Percentiles rank a stretch among this genome's conserved stretches.
These are phyloP conservation scores for Tolypocladium sp. DNA, from an alignment of 2,329 filamentous ascomycete genomes.

Conservation along the genomic window DNA sequence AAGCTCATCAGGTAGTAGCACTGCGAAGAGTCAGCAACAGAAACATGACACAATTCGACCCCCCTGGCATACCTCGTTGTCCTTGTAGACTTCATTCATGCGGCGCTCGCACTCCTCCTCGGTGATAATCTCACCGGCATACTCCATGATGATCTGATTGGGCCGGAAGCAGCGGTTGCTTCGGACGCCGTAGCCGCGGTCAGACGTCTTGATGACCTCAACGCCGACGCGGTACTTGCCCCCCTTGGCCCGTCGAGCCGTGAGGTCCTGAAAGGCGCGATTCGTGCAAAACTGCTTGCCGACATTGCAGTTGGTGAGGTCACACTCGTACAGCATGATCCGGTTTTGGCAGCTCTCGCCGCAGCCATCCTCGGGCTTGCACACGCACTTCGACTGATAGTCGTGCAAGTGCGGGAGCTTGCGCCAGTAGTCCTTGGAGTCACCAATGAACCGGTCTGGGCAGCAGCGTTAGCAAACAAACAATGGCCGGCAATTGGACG, in stretches of 20 bases:
- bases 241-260: slow-evolving; percentile 63
- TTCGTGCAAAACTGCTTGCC: slow-evolving; percentile 71
- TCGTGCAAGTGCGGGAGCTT: slow-evolving; percentile 66
- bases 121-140: slow-evolving; percentile 95
- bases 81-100: slow-evolving; percentile 89
- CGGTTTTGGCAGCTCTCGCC: slow-evolving; percentile 87
- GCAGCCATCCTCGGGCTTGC: slow-evolving; percentile 69
- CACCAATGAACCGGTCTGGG: slow-evolving; percentile 80
- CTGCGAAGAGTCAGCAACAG: slow-evolving; percentile 31
- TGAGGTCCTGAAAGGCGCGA: slow-evolving; percentile 75
- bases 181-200: slow-evolving; percentile 85
- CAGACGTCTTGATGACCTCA: slow-evolving; percentile 83
- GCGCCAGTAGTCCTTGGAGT: slow-evolving; percentile 73
- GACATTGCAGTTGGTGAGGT: slow-evolving; percentile 78
- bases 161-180: slow-evolving; percentile 81
- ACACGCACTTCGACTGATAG: slow-evolving; percentile 70
- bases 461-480: slow-evolving; percentile 16
- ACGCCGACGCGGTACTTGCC: slow-evolving; percentile 88
- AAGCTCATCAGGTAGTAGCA: slow-evolving; percentile 99
- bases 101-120: slow-evolving; percentile 86
- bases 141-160: slow-evolving; percentile 96
- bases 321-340: slow-evolving; percentile 96
- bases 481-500: neutral
- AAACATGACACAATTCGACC: too few species aligned
- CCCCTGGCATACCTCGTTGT: slow-evolving; percentile 90